Conservation (phyloP, 2,329 filamentous ascomycete genomes). For the Fusarium bactridioides region DNA sequence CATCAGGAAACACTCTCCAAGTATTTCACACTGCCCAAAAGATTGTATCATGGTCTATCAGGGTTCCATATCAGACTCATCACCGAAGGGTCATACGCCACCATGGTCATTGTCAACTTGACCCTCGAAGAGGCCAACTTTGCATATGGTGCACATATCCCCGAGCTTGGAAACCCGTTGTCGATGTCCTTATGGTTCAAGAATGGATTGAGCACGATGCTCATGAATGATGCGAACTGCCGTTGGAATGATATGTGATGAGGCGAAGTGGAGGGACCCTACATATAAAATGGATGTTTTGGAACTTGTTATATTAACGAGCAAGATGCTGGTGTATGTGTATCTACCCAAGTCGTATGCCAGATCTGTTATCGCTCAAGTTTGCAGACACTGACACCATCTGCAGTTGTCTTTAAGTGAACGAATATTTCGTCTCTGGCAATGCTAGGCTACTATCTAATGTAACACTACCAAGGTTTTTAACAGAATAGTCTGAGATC, state of each 20-base stretch:
- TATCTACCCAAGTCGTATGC: too few relatives aligned
- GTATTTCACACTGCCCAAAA: neutral
- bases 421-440: neutral
- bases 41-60: neutral
- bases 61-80: fast-evolving
- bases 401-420: too few relatives aligned
- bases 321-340: too few relatives aligned
- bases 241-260: neutral
- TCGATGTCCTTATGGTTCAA: neutral
- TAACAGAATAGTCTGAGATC: fast-evolving
- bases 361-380: neutral
- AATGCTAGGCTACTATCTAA: fast-evolving
- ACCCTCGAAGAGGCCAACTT: neutral
- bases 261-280: too few relatives aligned
- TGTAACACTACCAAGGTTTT: fast-evolving
- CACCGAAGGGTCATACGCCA: neutral
- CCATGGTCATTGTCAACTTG: too few relatives aligned
- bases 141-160: neutral
- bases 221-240: too few relatives aligned
- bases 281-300: neutral
- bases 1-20: neutral
- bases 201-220: neutral
- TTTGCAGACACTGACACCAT: neutral
- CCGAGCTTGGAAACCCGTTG: fast-evolving
- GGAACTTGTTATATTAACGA: too few relatives aligned